Base-by-base conservation (phyloP, 768 basidiomycete genomes). In the Neoboletus subvelutipes region DNA sequence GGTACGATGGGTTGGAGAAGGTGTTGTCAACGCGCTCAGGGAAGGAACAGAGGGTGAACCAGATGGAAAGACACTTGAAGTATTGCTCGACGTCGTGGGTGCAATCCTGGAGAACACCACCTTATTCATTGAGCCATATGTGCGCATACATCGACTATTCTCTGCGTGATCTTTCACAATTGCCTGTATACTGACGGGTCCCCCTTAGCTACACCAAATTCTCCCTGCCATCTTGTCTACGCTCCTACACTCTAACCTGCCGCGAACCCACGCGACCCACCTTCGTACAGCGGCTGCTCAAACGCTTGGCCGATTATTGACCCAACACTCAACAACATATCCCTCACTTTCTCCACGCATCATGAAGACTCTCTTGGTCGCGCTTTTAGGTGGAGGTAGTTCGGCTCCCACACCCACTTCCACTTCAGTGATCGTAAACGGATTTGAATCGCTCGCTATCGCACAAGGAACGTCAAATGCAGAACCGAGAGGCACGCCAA, bases 71-170 rank as follows among this genome's bases (percentile, higher is more conserved):
- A 78, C 85, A 8, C 78, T 99, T 2, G 91, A 91, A 59, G 86
- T 93, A 29, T 75, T 94, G 58, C 74, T 98, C 58, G 92, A 94
- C 59, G 91, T 92, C 18, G 84, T 94, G 42, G 81, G 87, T 56
- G 91, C 94, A 2, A 78, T 98, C 15, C 75, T 97, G 48, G 88
- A 90, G 53, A 99, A 98, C 71, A 77, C 81, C 31, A 89, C 90
- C 0, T 77, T 99, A 6, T 98, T 98, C 68, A 85, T 98, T 24
- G 97, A 99, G 72, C 97, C 96, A 43, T 98, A 97, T 69, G 94
- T 97, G 66, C 68, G 92, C 80, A 29, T 24, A 11, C n/a, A 29
- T 46, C 10, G 10, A 5, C n/a, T 49, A 15, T 31, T 40, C 26
- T 36, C 49, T 36, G 6, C 17, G 33, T 41, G 4, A 45, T 41